Conservation (phyloP, 1,139 yeast species). For the Candida smagusa region DNA sequence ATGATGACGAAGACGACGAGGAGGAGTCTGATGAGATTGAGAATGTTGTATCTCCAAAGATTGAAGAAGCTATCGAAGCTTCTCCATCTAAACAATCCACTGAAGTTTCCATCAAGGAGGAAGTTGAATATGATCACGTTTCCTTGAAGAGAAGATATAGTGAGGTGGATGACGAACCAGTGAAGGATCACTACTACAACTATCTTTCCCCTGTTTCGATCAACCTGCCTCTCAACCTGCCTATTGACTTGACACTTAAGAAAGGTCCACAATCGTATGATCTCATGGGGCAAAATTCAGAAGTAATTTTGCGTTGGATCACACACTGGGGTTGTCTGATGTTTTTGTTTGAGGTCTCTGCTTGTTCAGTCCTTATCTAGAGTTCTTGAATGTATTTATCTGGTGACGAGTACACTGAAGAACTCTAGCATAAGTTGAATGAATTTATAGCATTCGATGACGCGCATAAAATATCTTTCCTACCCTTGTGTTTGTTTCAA, state of each 20-base stretch:
- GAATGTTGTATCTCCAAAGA: constrained; percentile 2
- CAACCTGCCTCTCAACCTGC: constrained; percentile 41
- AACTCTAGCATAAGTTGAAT: constrained; percentile 1
- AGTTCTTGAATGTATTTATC: background rate
- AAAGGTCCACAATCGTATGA: constrained; percentile 23
- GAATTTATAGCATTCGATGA: constrained; percentile 39
- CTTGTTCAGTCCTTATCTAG: constrained; percentile 20
- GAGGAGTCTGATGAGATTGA: constrained; percentile 12
- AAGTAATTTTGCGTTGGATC: constrained; percentile 40
- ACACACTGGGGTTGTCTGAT: background rate
- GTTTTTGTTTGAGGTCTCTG: constrained; percentile 23
- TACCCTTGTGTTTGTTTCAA: constrained; percentile 5
- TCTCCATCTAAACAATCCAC: background rate
- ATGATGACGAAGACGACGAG: constrained; percentile 16
- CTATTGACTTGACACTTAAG: constrained; percentile 37
- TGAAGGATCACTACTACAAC: constrained; percentile 23
- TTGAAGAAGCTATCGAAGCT: constrained; percentile 4
- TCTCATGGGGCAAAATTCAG: constrained; percentile 50
- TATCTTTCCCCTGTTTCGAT: constrained; percentile 47
- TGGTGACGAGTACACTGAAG: background rate
- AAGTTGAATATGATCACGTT: constrained; percentile 7
- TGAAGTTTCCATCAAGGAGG: constrained; percentile 9
- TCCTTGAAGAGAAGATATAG: constrained; percentile 9
- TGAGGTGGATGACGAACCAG: constrained; percentile 2
- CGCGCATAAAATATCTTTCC: constrained; percentile 6